Evolutionary conservation across 805 yeast genomes (phyloP).

Genomic region (Barnettozyma siamensis): DNA sequence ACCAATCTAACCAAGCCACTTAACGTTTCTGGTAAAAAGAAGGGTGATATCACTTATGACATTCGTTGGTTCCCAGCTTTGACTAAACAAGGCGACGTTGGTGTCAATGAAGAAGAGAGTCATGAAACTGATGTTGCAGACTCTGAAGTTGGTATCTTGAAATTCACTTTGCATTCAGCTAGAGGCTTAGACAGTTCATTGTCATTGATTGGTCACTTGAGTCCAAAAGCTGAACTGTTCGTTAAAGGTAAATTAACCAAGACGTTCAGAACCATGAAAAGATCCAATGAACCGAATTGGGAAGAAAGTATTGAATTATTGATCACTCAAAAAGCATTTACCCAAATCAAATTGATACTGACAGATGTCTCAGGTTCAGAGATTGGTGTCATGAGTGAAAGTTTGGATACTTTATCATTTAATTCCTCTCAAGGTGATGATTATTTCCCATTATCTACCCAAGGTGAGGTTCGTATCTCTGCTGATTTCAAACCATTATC

Average conservation of each 20-base stretch:
- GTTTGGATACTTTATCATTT: constrained; percentile 34
- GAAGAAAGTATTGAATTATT: constrained; percentile 57
- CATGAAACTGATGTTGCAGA: constrained; percentile 36
- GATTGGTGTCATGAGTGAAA: constrained; percentile 53
- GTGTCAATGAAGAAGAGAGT: constrained; percentile 23
- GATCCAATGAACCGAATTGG: constrained; percentile 71
- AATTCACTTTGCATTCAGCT: constrained; percentile 56
- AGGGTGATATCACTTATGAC: constrained; percentile 57
- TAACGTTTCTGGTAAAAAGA: constrained; percentile 42
- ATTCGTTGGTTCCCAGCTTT: constrained; percentile 35
- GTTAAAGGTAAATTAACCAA: constrained; percentile 52
- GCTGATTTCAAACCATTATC: constrained; percentile 70
- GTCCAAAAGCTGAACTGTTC: constrained; percentile 65
- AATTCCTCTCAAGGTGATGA: constrained; percentile 42
- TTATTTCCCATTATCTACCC: constrained; percentile 43
- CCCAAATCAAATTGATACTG: constrained; percentile 50
- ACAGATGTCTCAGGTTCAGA: constrained; percentile 51
- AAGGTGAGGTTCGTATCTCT: constrained; percentile 48
- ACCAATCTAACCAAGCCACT: constrained; percentile 21
- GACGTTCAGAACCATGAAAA: constrained; percentile 54
- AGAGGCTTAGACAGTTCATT: constrained; percentile 46
- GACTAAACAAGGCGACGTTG: constrained; percentile 10
- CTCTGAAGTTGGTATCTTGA: constrained; percentile 70
- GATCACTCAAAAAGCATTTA: constrained; percentile 52
- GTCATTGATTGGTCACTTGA: constrained; percentile 39